Base-by-base conservation (phyloP, 2,329 filamentous ascomycete genomes). In the Sarocladium kiliense region DNA sequence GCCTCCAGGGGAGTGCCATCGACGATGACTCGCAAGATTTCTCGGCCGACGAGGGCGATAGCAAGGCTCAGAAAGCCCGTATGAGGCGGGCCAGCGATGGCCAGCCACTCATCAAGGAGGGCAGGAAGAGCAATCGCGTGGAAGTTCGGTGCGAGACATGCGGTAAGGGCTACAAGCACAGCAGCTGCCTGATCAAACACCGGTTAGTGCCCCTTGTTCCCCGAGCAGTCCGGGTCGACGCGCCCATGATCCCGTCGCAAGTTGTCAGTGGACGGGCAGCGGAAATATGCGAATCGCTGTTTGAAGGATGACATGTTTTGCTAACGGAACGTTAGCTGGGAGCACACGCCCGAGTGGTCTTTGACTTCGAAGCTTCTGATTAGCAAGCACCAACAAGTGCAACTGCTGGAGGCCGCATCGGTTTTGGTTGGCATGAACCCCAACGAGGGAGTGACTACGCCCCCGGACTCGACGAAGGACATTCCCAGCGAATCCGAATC, bases 141-240 rank as follows among this genome's bases (percentile, higher is more conserved):
- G 93, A 97, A 72, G 84, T 99, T 70, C 91, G 89, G 74, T 99
- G 94, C 78, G 91, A 96, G 71, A 93, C 92, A 75, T 99, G 94
- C 79, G 93, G 93, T 74, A 99, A 99, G 82, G 91, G 91, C 76
- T 99, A 99, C 85, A 99, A 99, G 86, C 94, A 99, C 82, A 96
- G 92, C 85, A 97, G 94, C 80, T 99, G 94, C 85, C 85, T 99
- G 80, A 95, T 90, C 72, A 99, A 97, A 85, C 94, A 99, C 86
- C 88, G 97, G 94, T 97, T 86, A 84, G 94, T 96, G 81, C 77
- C 81, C 85, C 81, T 78, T 75, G 74, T 75, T 75, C 75, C 47
- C 3, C 25, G 6, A n/a, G 12, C 6, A 7, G 27, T 12, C 9
- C 10, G 5, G 10, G 6, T 16, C 47, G 23, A 21, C 30, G 6